Conservation (phyloP, 805 yeast genomes). For the Nakazawaea wyomingensis region DNA sequence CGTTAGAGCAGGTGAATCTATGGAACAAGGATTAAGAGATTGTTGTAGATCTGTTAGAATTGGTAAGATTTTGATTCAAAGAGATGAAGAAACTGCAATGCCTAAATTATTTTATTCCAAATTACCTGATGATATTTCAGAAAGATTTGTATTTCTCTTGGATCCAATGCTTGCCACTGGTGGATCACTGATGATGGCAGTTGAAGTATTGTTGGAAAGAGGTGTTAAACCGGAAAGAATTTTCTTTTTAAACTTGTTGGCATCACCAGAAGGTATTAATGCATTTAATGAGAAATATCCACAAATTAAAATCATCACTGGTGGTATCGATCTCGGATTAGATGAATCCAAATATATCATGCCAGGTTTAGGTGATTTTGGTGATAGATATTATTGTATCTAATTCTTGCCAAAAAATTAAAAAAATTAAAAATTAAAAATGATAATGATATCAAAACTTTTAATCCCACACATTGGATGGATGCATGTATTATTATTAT, state of each 20-base stretch:
- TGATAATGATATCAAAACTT: no score
- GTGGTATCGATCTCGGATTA: constrained; percentile 83
- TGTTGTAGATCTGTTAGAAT: constrained; percentile 95
- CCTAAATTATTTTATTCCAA: constrained; percentile 92
- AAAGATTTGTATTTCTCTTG: constrained; percentile 81
- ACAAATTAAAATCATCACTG: constrained; percentile 82
- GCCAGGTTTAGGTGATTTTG: constrained; percentile 98
- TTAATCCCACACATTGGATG: no score
- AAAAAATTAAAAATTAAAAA: no score
- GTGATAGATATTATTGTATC: constrained; percentile 94
- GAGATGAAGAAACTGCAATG: constrained; percentile 95
- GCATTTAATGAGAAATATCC: constrained; percentile 79
- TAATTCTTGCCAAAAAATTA: no score
- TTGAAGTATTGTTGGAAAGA: constrained; percentile 77
- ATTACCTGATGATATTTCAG: constrained; percentile 85
- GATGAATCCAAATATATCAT: constrained; percentile 80
- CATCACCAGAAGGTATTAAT: constrained; percentile 91
- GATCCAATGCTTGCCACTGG: constrained; percentile 99
- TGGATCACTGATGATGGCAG: constrained; percentile 97
- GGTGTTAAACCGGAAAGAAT: constrained; percentile 89
- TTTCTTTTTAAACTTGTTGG: constrained; percentile 82
- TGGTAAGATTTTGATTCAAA: constrained; percentile 93
- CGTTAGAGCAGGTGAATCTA: constrained; percentile 97
- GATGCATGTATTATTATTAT: no score
- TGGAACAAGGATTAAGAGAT: constrained; percentile 98